Evolutionary conservation across 176 grass and related monocot genomes (phyloP), one percentile per base, ranked within the genome.

Genomic region (maize (Zea mays)): DNA sequence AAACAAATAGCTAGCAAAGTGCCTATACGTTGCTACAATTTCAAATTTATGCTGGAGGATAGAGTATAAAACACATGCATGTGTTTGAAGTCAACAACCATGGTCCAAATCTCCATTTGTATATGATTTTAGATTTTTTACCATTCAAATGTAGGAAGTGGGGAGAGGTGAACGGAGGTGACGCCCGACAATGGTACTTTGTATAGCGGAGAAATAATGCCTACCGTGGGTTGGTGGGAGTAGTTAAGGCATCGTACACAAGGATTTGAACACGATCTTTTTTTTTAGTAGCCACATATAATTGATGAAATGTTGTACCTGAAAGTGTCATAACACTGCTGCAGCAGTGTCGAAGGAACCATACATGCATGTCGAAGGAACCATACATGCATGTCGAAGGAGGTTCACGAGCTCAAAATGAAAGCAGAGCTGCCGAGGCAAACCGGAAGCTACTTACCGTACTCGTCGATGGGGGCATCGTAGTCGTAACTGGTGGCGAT

Each of bases 401-500:
- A 21, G 4, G 20, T 45, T 63, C 36, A 54, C 11, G 46, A 64
- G 20, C 46, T 10, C 8, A 36, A 37, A 27, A 71, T 6, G 8
- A 50, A 37, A 16, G 12, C 15, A 15, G 62, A 3, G 41, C 47
- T 39, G 61, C 3, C 16, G 59, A 20, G 6, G 41, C 50, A 43
- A 66, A 50, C 9, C 54, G 15, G 42, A 43, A 55, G 12, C 54
- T 46, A 21, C 86, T 90, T 74, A 99, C 96, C 96, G 36, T 99
- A 99, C 82, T 99, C 96, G 52, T 99, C 96, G 77, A 99, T 90
- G 5, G 96, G 96, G 49, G 96, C 96, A 78, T 99, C 96, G 59
- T 99, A 99, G 71, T 99, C 96, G 81, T 99, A 99, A 81, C 96
- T 99, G 60, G 96, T 99, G 73, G 96, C 70, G 59, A 99, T 95